Conservation (phyloP, 169 alveolate genomes). For the Cryptosporidium ryanae region DNA sequence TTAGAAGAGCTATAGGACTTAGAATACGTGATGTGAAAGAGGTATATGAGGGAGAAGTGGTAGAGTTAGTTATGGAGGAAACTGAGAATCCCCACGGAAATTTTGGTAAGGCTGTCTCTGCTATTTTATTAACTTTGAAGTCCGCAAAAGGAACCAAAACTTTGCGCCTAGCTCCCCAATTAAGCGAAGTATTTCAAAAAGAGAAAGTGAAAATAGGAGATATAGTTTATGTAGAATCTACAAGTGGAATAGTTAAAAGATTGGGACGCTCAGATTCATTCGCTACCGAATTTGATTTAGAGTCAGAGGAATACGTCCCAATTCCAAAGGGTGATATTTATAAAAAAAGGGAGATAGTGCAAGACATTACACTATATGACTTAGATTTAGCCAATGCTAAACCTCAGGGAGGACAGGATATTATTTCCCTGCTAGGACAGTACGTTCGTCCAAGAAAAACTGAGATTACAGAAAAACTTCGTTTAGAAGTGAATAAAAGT, state of each 20-base stretch:
- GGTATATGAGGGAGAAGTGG: constrained; percentile 98
- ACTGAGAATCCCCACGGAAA: constrained; percentile 91
- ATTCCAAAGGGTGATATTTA: constrained; percentile 99
- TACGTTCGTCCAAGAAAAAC: constrained; percentile 97
- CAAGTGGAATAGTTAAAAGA: constrained; percentile 97
- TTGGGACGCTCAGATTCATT: constrained; percentile 98
- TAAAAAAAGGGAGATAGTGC: constrained; percentile 98
- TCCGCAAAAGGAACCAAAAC: constrained; percentile 98
- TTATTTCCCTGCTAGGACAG: constrained; percentile 96
- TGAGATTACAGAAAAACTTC: constrained; percentile 98
- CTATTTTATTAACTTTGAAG: constrained; percentile 94
- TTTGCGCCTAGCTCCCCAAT: constrained; percentile 96
- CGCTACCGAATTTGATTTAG: constrained; percentile 98
- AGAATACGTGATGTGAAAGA: constrained; percentile 98
- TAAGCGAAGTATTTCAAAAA: constrained; percentile 96
- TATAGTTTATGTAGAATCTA: constrained; percentile 97
- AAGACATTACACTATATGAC: constrained; percentile 99
- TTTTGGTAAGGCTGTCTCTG: constrained; percentile 82
- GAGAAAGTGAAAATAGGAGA: constrained; percentile 98
- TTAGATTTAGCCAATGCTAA: constrained; percentile 99
- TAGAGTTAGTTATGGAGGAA: constrained; percentile 95
- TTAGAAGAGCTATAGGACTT: constrained; percentile 98
- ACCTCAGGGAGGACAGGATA: constrained; percentile 97
- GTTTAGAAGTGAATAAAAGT: constrained; percentile 98
- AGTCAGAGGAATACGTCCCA: constrained; percentile 99